Evolutionary conservation across 2,329 filamentous ascomycete species (phyloP), one percentile per base, ranked within the genome.

Genomic region (Akanthomyces muscarius): DNA sequence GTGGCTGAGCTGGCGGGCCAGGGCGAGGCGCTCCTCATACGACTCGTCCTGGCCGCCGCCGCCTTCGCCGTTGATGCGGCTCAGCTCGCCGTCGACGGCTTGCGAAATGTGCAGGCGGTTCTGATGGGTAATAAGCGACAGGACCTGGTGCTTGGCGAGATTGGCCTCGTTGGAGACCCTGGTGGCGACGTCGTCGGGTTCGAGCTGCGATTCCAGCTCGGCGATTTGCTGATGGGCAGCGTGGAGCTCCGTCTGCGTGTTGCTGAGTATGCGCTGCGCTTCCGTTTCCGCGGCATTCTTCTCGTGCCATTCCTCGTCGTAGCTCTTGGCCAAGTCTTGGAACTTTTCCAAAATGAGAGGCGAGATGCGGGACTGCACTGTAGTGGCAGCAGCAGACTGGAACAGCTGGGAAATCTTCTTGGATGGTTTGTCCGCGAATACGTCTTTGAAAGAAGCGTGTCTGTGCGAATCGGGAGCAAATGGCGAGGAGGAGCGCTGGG

Each of bases 301-400:
- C 67, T 92, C 89, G 59, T 84, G 82, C 69, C 91, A 85, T 71
- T 94, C 89, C 33, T 88, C 84, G 64, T 95, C 91, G 70, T 91
- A 92, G 62, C 82, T 87, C 63, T 81, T 81, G 1, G 89, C 86
- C 13, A 93, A 79, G 66, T 89, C 87, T 68, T 87, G 85, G 66
- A 91, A 87, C 67, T 90, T 91, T 63, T 91, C 87, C 7, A 89
- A 78, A 64, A 92, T 84, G 6, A 90, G 79, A 4, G 87, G 84
- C 5, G 86, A 85, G 68, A 92, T 89, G 67, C 86, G 89, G 16
- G 84, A 83, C 63, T 90, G 86, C 11, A 92, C 83, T 4, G 86
- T 86, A 64, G 86, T 88, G 30, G 89, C 89, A 1, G 88, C 89
- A 61, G 83, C 87, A 23, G 82, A 90, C 69, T 83, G 80, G 69